Evolutionary conservation across 208 protist genomes (phyloP), one percentile per base, ranked within the genome.

Genomic region (Leishmania martiniquensis): DNA sequence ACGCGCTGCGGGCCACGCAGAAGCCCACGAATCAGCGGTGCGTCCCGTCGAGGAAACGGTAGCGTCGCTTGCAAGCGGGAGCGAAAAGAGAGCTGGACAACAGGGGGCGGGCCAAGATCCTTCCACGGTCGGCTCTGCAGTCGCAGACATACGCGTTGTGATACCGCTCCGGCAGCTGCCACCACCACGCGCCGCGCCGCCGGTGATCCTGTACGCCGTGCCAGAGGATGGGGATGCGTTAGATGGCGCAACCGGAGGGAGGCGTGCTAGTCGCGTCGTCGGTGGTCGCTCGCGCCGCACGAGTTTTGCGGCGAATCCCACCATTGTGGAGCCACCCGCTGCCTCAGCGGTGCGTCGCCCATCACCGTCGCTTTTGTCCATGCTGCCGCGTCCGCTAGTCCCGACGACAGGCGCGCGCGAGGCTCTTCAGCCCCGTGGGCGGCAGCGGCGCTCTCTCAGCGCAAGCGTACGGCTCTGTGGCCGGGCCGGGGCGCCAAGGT

Each of bases 271-370:
- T 55, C 34, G 73, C 22, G n/a, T 54, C 1, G 44, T 51, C 4
- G n/a, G 22, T 12, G 37, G 29, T 47, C 80, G 68, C 20, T 68
- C 74, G 25, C 80, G 80, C 9, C 80, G 80, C 60, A 79, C 80
- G 2, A 84, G 75, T 65, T 84, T 84, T 47, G 80, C 80, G 12
- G 70, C 75, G 13, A 80, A 73, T 13, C 39, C 70, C 9, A 80
- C 80, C 5, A 59, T 80, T 25, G n/a, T 84, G 13, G 75, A 66
- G 60, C 15, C n/a, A 47, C 47, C 47, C 4, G 49, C 63, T 0
- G 32, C 20, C 5, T 47, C 63, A 20, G 63, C 45, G 45, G 10
- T 22, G n/a, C 45, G 67, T 45, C 67, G 45, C n/a, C 63, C 20
- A 44, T n/a, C n/a, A n/a, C n/a, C n/a, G n/a, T n/a, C n/a, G n/a